phyloP scores from a whole-genome alignment of 2,329 filamentous ascomycete genomes.

The Bimuria novae-zelandiae region DNA sequence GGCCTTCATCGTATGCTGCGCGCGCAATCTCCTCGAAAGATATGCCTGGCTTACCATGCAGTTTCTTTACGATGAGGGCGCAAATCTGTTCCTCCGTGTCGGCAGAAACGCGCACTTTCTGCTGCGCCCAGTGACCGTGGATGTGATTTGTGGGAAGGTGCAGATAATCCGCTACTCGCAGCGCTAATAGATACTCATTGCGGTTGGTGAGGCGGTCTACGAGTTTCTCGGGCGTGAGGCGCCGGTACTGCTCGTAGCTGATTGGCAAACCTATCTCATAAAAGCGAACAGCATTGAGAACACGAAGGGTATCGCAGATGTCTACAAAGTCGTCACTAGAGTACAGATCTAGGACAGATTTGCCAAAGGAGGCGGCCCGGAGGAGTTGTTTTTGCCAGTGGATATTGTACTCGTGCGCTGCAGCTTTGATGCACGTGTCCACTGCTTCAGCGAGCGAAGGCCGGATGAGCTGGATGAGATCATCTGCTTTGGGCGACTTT shows the following conservation, averaged over 20 bases:
- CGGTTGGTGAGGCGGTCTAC: constrained; percentile 84
- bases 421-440: constrained; percentile 89
- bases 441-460: constrained; percentile 88
- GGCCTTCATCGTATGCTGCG: constrained; percentile 91
- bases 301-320: constrained; percentile 91
- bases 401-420: constrained; percentile 86
- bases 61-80: constrained; percentile 79
- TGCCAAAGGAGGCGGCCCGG: constrained; percentile 96
- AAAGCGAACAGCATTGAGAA: constrained; percentile 88
- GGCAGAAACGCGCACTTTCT: constrained; percentile 84
- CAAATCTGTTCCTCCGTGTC: constrained; percentile 90
- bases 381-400: constrained; percentile 95
- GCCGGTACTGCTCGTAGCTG: constrained; percentile 91
- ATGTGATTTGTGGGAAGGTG: constrained; percentile 85
- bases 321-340: constrained; percentile 99
- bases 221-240: constrained; percentile 86
- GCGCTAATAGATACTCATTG: constrained; percentile 86
- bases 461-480: constrained; percentile 94
- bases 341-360: constrained; percentile 95
- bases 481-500: constrained; percentile 95
- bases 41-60: constrained; percentile 86
- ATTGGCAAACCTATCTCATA: constrained; percentile 89
- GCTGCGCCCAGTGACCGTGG: constrained; percentile 95
- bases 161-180: constrained; percentile 86
- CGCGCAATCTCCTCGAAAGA: constrained; percentile 94